phyloP scores from a whole-genome alignment of 2,329 filamentous ascomycete species.

The Pestalotiopsis sp. region DNA sequence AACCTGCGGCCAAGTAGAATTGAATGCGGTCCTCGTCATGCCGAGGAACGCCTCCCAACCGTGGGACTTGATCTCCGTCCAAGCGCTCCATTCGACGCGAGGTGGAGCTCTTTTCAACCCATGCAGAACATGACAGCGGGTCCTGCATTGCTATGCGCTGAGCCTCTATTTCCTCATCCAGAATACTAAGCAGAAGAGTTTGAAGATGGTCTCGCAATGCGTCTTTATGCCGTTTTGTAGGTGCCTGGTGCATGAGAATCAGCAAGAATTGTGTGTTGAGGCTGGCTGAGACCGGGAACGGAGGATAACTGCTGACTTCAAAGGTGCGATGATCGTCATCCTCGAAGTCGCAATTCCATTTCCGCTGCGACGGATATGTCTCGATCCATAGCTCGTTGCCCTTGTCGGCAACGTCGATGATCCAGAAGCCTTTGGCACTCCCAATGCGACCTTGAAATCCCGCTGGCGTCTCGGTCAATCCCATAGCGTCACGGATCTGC shows the following conservation, averaged over 20 bases:
- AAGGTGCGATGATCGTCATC: constrained; percentile 61
- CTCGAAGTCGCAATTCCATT: constrained; percentile 59
- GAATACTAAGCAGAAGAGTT: constrained; percentile 47
- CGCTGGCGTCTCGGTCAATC: constrained; percentile 56
- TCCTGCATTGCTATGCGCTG: constrained; percentile 53
- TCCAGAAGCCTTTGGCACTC: constrained; percentile 77
- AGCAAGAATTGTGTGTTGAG: constrained; percentile 72
- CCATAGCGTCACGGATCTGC: constrained; percentile 51
- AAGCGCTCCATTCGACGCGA: constrained; percentile 38
- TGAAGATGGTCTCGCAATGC: constrained; percentile 51
- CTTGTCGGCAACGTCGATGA: constrained; percentile 54
- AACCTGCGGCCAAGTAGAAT: constrained; percentile 61
- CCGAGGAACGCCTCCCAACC: constrained; percentile 52
- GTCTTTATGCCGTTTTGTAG: constrained; percentile 27
- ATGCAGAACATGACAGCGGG: constrained; percentile 53
- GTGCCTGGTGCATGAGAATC: constrained; percentile 64
- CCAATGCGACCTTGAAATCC: constrained; percentile 72
- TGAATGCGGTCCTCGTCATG: constrained; percentile 52
- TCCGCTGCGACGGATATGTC: constrained; percentile 67
- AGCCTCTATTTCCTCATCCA: constrained; percentile 53
- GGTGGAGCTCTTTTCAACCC: constrained; percentile 43
- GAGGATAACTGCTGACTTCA: constrained; percentile 58
- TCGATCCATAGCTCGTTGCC: constrained; percentile 63
- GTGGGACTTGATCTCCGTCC: constrained; percentile 40
- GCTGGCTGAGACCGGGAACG: constrained; percentile 49